Evolutionary conservation across 2,329 filamentous ascomycete species (phyloP), one percentile per base, ranked within the genome.

Genomic region (Fusarium staphyleae): DNA sequence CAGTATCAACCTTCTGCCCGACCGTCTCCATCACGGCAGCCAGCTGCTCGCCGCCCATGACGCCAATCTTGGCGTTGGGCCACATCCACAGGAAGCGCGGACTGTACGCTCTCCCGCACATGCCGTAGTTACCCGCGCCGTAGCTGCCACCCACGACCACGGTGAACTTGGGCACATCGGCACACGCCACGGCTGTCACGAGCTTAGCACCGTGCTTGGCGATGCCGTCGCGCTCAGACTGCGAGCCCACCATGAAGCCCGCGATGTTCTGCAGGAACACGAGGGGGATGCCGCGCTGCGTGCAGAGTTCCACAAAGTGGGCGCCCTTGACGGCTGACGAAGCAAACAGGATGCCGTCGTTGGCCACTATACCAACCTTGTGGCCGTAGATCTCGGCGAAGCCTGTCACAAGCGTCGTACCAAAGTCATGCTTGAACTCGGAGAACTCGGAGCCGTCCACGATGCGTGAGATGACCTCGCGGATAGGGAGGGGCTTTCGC

Each of bases 141-240:
- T 95, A 95, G 72, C 88, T 93, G 24, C 89, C 90, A 18, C 95
- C 95, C n/a, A 97, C 88, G 1, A 99, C 90, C 13, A 99, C 91
- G 1, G 95, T 99, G 70, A 98, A 93, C 74, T 99, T 98, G 63
- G 95, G 93, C 34, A 98, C 93, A 63, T 95, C 86, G 4, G 93
- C 93, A 70, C 93, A 97, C 8, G 92, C 91, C 10, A 98, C 95
- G 7, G 93, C 95, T 3, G 92, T 96, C 22, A 98, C 95, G 14
- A 99, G 85, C 77, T 99, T 98, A 5, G 95, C 95, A 33, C 95
- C 95, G 69, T 98, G 96, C 81, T 98, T 98, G 48, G 95, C 95
- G 66, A 99, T 98, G 11, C 95, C 95, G 45, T 93, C 93, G 48
- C 89, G 88, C 76, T 99, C 95, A 0, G 93, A 92, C 67, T 95